Conservation (phyloP, 2,329 filamentous ascomycete species). For the Xylogone sp. region DNA sequence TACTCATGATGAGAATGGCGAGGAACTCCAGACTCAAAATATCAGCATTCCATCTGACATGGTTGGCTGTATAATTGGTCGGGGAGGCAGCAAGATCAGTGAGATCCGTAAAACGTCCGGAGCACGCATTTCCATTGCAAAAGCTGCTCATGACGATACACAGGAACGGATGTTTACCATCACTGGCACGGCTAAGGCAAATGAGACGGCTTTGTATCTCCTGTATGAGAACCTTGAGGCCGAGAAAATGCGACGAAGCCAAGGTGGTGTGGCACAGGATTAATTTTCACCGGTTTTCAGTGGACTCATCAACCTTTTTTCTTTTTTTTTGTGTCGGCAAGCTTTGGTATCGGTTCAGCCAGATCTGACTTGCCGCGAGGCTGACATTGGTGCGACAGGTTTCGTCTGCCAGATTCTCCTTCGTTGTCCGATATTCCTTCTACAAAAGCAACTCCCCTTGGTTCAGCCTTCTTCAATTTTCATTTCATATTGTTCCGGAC, state of each 20-base stretch:
- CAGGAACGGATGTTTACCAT: conserved; percentile 99
- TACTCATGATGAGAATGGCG: conserved; percentile 90
- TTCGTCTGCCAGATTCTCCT: conserved; percentile 27
- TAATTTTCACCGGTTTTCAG: conserved; percentile 13
- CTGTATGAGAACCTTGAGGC: conserved; percentile 98
- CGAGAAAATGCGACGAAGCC: conserved; percentile 97
- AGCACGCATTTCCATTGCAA: conserved; percentile 95
- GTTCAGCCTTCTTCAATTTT: conserved; percentile 26
- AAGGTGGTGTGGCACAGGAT: conserved; percentile 46
- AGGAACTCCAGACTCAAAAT: conserved; percentile 97
- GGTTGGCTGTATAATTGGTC: conserved; percentile 99
- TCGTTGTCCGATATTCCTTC: conserved; percentile 23
- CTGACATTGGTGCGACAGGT: conserved; percentile 46
- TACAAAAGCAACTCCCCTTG: conserved; percentile 27
- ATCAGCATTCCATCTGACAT: conserved; percentile 99
- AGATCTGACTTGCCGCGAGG: conserved; percentile 64
- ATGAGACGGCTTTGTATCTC: conserved; percentile 93
- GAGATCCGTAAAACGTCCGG: conserved; percentile 97
- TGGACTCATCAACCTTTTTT: conserved; percentile 23
- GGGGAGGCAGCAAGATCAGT: conserved; percentile 93
- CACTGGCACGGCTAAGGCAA: conserved; percentile 89
- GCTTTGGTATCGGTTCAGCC: conserved; percentile 40
- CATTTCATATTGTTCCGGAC: conserved; percentile 27
- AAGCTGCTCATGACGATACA: conserved; percentile 91
- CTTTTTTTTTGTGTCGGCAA: conserved; percentile 49